A percentile compares a stretch with the other conserved stretches of the same genome.
Evolutionary conservation across 1,284 basidiomycete genomes (phyloP).

Genomic region (Tylopilus sp.): DNA sequence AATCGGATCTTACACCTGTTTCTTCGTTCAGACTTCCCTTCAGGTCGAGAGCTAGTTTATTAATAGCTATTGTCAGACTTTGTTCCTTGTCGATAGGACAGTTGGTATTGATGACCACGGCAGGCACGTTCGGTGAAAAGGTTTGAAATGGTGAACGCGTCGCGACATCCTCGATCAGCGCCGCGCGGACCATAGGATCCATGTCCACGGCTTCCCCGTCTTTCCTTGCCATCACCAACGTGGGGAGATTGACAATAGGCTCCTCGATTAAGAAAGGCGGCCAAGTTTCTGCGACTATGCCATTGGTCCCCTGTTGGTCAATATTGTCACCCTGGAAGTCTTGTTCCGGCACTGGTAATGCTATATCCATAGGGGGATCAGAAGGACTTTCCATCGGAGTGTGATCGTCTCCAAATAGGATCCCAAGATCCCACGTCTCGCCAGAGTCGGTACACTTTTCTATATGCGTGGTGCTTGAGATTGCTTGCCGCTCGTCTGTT

Average conservation of each 20-base stretch:
- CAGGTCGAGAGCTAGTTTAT: background rate
- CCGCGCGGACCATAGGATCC: background rate
- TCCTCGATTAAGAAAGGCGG: background rate
- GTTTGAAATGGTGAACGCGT: conserved; percentile 28
- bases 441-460: background rate
- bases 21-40: background rate
- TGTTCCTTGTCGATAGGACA: background rate
- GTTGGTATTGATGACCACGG: conserved; percentile 20
- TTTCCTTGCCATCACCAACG: conserved; percentile 3
- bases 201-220: background rate
- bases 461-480: background rate
- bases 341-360: background rate
- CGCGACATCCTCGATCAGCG: conserved; percentile 15
- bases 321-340: background rate
- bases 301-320: background rate
- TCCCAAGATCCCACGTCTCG: background rate
- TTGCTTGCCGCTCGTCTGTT: background rate
- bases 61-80: background rate
- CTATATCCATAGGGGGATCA: background rate
- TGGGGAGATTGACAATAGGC: conserved; percentile 30
- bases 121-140: conserved; percentile 5
- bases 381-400: background rate
- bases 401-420: background rate
- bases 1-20: background rate
- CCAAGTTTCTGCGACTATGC: background rate